Evolutionary conservation across 2,329 filamentous ascomycete genomes (phyloP).

Genomic region (Aureobasidium sp.): DNA sequence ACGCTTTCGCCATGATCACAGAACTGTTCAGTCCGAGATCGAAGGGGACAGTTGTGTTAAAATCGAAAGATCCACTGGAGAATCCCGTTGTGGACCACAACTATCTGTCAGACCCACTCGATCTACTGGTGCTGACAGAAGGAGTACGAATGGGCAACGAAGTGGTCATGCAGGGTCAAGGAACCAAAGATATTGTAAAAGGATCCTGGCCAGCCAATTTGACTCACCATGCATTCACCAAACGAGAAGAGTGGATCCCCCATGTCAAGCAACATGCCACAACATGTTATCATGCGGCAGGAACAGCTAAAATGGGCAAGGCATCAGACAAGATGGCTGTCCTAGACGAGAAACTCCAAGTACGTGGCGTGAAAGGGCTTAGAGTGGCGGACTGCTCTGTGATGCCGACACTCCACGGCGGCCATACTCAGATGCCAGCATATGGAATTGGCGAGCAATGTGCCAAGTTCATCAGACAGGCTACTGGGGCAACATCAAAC

Average conservation of each 20-base stretch:
- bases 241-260: slow-evolving; percentile 51
- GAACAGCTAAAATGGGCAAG: slow-evolving; percentile 51
- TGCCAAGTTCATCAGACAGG: neutral
- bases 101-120: slow-evolving; percentile 51
- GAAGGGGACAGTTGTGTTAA: slow-evolving; percentile 46
- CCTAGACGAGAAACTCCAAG: slow-evolving; percentile 47
- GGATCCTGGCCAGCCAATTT: slow-evolving; percentile 51
- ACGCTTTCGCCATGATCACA: slow-evolving; percentile 51
- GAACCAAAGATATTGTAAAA: slow-evolving; percentile 53
- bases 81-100: slow-evolving; percentile 52
- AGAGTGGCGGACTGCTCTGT: slow-evolving; percentile 49
- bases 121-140: slow-evolving; percentile 53
- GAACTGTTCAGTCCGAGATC: slow-evolving; percentile 36
- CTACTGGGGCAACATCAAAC: neutral
- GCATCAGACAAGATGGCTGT: slow-evolving; percentile 44
- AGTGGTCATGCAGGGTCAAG: slow-evolving; percentile 51
- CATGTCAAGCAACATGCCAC: slow-evolving; percentile 40
- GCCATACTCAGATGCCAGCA: slow-evolving; percentile 52
- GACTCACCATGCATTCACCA: slow-evolving; percentile 47
- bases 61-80: slow-evolving; percentile 38
- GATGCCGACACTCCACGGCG: slow-evolving; percentile 46
- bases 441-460: slow-evolving; percentile 48
- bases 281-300: slow-evolving; percentile 48
- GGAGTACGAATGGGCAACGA: slow-evolving; percentile 55
- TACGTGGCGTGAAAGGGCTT: slow-evolving; percentile 47